Evolutionary conservation across 495 filamentous ascomycete species (phyloP).

Genomic region (Ascodesmis nigricans): DNA sequence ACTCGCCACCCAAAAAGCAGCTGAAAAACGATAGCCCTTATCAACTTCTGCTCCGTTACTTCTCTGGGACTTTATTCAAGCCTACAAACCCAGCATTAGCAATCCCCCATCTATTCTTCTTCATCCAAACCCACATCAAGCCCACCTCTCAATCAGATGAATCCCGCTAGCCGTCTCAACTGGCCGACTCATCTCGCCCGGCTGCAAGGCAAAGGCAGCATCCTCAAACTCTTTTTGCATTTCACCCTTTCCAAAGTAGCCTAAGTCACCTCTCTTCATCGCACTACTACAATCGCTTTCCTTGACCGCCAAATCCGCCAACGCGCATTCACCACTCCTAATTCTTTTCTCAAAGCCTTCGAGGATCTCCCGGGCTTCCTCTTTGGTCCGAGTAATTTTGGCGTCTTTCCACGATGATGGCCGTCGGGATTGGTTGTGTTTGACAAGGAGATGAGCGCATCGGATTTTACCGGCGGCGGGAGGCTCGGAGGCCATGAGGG

Average conservation of each 20-base stretch:
- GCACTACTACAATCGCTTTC: constrained; percentile 93
- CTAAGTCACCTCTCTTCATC: constrained; percentile 78
- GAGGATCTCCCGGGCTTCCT: constrained; percentile 62
- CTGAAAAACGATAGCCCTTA: too few relatives aligned
- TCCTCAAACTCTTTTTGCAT: constrained; percentile 99
- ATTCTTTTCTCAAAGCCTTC: constrained; percentile 51
- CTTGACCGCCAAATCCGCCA: constrained; percentile 62
- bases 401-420: constrained; percentile 77
- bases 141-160: constrained; percentile 94
- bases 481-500: constrained; percentile 28
- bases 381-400: constrained; percentile 67
- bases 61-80: too few relatives aligned
- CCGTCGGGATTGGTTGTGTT: constrained; percentile 67
- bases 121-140: too few relatives aligned
- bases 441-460: constrained; percentile 72
- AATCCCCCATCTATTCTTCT: too few relatives aligned
- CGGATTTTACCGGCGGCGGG: constrained; percentile 67
- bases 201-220: constrained; percentile 66
- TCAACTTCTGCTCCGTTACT: too few relatives aligned
- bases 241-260: constrained; percentile 77
- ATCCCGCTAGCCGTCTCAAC: constrained; percentile 86
- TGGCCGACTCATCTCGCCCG: constrained; percentile 60
- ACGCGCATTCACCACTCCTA: constrained; percentile 35
- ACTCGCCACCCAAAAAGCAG: too few relatives aligned
- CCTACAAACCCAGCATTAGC: too few relatives aligned